Base-by-base conservation (phyloP, 2,329 filamentous ascomycete genomes). In the Aspergillus pseudonomiae region DNA sequence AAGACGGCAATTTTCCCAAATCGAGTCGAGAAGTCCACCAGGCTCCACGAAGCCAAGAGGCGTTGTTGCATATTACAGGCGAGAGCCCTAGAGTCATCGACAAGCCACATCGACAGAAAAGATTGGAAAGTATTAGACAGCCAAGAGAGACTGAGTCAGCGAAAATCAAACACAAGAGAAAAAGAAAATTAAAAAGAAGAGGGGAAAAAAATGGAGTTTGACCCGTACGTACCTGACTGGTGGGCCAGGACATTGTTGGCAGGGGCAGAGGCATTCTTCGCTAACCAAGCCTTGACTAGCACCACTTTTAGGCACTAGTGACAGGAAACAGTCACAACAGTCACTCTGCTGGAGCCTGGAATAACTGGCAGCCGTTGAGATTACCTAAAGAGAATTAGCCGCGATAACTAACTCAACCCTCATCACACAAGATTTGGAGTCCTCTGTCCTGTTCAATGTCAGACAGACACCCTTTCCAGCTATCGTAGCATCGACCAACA, bases 381-480 rank as follows among this genome's bases (percentile, higher is more conserved):
- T 55, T 55, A 55, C 52, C 52, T 24, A 55, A 55, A 55, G 52
- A 26, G 32, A 39, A 55, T 41, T 55, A 55, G 48, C 48, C 48
- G 28, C 34, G 24, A 30, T 30, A n/a, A 24, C 21, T 24, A n/a
- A 52, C 48, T 52, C 28, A 52, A 34, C 48, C 48, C 28, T 52
- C 16, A n/a, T 28, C 24, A 50, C 26, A n/a, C 11, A n/a, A 19
- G 32, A 52, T 52, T n/a, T 52, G 9, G 48, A 52, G 45, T 28
- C 9, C 24, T 28, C 45, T 6, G 12, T 16, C 32, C 32, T 5
- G 32, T 36, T 39, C 52, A 36, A 55, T 3, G 34, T 39, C 21
- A 6, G 21, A 55, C 52, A 55, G 24, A 55, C 12, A 24, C 14
- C 52, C 6, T 26, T 11, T 19, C n/a, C 28, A 36, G 11, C 30